These are phyloP conservation scores for Acidiella bohemica DNA, from an alignment of 495 filamentous ascomycete species.

Conservation along the genomic window DNA sequence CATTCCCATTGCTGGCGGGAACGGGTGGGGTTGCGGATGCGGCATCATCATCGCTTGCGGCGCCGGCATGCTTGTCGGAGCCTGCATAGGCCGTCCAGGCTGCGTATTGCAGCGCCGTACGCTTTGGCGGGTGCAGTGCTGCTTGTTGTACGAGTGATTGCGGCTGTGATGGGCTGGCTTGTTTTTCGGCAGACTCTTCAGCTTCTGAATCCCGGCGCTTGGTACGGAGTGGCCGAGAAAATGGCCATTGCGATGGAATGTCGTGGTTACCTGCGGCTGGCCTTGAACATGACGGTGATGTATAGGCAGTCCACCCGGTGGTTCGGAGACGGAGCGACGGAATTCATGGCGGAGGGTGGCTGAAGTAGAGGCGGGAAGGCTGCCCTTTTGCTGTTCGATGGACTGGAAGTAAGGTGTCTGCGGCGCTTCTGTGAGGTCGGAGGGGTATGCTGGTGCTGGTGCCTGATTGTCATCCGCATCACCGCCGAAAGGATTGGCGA, in stretches of 20 bases:
- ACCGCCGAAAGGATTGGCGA: conserved; percentile 3
- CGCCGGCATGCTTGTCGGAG: conserved; percentile 12
- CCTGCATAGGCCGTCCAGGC: background rate
- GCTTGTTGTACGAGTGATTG: conserved; percentile 1
- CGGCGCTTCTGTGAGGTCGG: too few species aligned
- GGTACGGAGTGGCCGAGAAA: conserved; percentile 4
- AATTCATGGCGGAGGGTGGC: background rate
- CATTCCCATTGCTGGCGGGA: background rate
- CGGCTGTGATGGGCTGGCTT: conserved; percentile 1
- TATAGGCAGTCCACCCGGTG: conserved; percentile 3
- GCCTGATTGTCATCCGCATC: too few species aligned
- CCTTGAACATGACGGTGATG: conserved; percentile 1
- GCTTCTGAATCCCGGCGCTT: too few species aligned
- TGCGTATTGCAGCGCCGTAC: conserved; percentile 14
- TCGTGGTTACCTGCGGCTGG: background rate
- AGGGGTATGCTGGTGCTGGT: too few species aligned
- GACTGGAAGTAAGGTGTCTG: conserved; percentile 3
- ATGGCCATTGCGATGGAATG: conserved; percentile 11
- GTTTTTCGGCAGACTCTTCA: conserved; percentile 8
- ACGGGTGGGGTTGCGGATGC: background rate
- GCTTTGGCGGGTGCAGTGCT: background rate
- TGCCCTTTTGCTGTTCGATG: background rate
- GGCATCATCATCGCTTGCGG: background rate
- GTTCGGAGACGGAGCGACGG: conserved; percentile 17
- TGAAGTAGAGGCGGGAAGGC: background rate